These are phyloP conservation scores for Talaromyces funiculosus DNA, from an alignment of 2,329 filamentous ascomycete genomes.

Conservation along the genomic window DNA sequence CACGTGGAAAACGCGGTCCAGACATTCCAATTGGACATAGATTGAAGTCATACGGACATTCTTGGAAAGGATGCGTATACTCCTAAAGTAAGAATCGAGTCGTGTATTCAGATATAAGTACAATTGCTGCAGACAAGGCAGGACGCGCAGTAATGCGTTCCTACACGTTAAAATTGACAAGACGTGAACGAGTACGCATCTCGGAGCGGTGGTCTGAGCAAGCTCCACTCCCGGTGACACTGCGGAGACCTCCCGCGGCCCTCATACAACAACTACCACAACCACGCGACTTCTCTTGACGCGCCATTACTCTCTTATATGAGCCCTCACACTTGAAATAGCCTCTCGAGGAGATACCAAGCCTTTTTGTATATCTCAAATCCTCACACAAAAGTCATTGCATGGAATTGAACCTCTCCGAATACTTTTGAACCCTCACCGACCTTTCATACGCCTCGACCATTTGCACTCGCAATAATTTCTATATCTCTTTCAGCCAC, in stretches of 20 bases:
- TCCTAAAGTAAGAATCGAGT: not conserved
- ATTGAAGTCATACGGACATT: not conserved
- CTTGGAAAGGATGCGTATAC: not conserved
- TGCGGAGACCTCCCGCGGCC: conserved; percentile 10
- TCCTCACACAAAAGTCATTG: not conserved
- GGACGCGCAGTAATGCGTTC: conserved; percentile 8
- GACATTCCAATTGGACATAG: conserved; percentile 4
- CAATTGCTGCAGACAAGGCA: not conserved
- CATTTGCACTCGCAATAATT: not conserved
- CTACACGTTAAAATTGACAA: conserved; percentile 12
- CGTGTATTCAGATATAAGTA: not conserved
- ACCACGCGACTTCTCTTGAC: conserved; percentile 16
- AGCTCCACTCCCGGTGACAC: conserved; percentile 15
- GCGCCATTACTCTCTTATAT: conserved; percentile 5
- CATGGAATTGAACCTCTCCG: not conserved
- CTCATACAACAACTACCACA: conserved; percentile 10
- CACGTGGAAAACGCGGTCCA: conserved; percentile 10
- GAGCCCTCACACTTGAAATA: not conserved
- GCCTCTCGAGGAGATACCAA: not conserved
- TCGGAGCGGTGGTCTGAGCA: conserved; percentile 8
- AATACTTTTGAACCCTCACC: not conserved
- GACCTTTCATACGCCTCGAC: not conserved
- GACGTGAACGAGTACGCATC: conserved; percentile 11
- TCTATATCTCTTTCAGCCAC: not conserved
- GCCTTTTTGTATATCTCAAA: not conserved